phyloP scores from a whole-genome alignment of 2,329 filamentous ascomycete species.

The Diaporthe australafricana region DNA sequence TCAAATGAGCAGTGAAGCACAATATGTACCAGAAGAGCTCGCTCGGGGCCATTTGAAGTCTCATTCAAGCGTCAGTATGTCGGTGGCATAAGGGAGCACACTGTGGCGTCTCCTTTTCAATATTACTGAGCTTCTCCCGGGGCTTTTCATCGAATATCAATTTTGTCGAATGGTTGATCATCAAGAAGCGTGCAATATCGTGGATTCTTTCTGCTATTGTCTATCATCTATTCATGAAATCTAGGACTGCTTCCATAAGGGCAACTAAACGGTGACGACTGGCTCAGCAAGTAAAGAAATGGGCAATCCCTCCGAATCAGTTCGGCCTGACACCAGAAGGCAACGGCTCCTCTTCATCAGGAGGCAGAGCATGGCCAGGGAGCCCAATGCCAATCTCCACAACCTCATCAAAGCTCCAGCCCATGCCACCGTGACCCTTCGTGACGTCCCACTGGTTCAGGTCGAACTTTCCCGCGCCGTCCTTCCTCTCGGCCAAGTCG shows the following conservation, averaged over 20 bases:
- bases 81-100: too few species aligned
- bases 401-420: constrained; percentile 55
- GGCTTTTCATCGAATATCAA: too few species aligned
- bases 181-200: too few species aligned
- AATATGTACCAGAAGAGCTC: too few species aligned
- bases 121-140: too few species aligned
- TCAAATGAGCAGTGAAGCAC: too few species aligned
- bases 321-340: constrained; percentile 32
- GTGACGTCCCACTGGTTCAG: constrained; percentile 63
- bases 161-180: too few species aligned
- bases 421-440: constrained; percentile 62
- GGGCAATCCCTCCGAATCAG: neutral
- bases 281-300: neutral
- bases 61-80: too few species aligned
- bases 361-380: constrained; percentile 40
- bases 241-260: neutral
- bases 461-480: constrained; percentile 43
- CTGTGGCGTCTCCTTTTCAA: too few species aligned
- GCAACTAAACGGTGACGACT: neutral
- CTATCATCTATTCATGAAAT: neutral
- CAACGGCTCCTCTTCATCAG: constrained; percentile 25
- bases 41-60: too few species aligned
- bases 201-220: neutral
- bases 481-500: constrained; percentile 55
- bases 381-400: constrained; percentile 46